phyloP scores from a whole-genome alignment of 2,329 filamentous ascomycete species.

The Calonectria pseudoreteaudii region DNA sequence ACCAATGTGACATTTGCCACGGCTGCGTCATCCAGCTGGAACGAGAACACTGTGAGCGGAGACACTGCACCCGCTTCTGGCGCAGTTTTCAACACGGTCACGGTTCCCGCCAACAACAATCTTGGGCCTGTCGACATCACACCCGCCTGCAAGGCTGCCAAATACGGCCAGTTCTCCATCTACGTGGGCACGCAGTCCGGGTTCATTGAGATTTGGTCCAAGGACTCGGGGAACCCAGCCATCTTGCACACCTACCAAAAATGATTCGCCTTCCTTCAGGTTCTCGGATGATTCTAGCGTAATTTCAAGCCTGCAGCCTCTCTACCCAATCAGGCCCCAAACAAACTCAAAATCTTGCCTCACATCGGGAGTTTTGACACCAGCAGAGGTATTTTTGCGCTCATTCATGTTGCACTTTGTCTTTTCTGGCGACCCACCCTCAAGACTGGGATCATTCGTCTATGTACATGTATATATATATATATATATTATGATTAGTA shows the following conservation, averaged over 20 bases:
- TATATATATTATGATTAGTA: neutral
- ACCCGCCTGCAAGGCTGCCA: slow-evolving; percentile 13
- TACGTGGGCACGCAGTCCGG: slow-evolving; percentile 2
- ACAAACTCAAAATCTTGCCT: neutral
- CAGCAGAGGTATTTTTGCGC: neutral
- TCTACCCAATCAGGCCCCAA: neutral
- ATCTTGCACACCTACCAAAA: slow-evolving; percentile 13
- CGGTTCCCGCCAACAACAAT: slow-evolving; percentile 1
- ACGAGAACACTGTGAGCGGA: slow-evolving; percentile 10
- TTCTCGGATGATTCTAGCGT: neutral
- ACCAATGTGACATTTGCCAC: slow-evolving; percentile 8
- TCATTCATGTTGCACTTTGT: neutral
- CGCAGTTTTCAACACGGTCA: slow-evolving; percentile 3
- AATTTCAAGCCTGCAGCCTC: neutral
- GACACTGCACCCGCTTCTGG: slow-evolving; percentile 6
- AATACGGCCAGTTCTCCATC: slow-evolving; percentile 12
- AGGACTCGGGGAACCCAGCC: slow-evolving; percentile 18
- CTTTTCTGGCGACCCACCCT: neutral
- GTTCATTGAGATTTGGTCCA: slow-evolving; percentile 14
- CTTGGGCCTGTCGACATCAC: slow-evolving; percentile 12
- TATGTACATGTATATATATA: neutral
- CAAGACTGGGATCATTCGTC: neutral
- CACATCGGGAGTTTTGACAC: neutral
- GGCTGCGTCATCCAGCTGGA: slow-evolving; percentile 7
- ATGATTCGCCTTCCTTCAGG: neutral